phyloP scores from a whole-genome alignment of 257 asterid species.

The Jasminum sambac region DNA sequence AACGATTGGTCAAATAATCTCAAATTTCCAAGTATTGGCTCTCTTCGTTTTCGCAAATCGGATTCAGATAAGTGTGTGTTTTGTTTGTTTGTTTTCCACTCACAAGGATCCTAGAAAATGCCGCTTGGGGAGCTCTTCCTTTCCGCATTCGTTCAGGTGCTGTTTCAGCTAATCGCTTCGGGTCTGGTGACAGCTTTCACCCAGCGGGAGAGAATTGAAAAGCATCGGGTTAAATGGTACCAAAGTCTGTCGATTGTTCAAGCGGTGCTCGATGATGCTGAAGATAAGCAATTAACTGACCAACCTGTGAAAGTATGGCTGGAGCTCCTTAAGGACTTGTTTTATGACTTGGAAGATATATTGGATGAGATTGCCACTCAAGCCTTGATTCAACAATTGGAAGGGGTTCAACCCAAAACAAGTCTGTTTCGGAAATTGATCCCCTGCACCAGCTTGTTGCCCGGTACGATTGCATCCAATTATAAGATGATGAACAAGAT shows the following conservation, averaged over 20 bases:
- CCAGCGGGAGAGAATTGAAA: conserved; percentile 49
- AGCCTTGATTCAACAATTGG: conserved; percentile 32
- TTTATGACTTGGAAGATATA: conserved; percentile 69
- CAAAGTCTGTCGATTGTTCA: conserved; percentile 26
- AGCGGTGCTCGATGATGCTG: conserved; percentile 62
- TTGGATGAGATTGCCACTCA: conserved; percentile 60
- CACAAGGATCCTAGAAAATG: conserved; percentile 37
- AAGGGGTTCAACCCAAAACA: conserved; percentile 27
- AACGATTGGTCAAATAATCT: neutral
- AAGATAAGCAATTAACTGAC: conserved; percentile 55
- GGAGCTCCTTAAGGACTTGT: conserved; percentile 51
- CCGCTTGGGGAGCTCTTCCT: conserved; percentile 62
- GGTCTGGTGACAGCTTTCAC: conserved; percentile 42
- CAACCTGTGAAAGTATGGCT: conserved; percentile 47
- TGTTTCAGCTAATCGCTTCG: conserved; percentile 52
- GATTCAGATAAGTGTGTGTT: conserved; percentile 20
- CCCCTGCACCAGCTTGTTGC: conserved; percentile 43
- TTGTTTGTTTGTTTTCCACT: neutral
- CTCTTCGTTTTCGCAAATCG: no score
- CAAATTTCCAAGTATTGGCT: neutral
- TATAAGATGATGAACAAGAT: conserved; percentile 46
- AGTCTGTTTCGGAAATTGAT: conserved; percentile 41
- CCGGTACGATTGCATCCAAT: conserved; percentile 41
- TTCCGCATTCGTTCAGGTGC: conserved; percentile 49
- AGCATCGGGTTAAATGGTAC: conserved; percentile 41